Evolutionary conservation across 2,329 filamentous ascomycete genomes (phyloP).

Genomic region (Aspergillus sp.): DNA sequence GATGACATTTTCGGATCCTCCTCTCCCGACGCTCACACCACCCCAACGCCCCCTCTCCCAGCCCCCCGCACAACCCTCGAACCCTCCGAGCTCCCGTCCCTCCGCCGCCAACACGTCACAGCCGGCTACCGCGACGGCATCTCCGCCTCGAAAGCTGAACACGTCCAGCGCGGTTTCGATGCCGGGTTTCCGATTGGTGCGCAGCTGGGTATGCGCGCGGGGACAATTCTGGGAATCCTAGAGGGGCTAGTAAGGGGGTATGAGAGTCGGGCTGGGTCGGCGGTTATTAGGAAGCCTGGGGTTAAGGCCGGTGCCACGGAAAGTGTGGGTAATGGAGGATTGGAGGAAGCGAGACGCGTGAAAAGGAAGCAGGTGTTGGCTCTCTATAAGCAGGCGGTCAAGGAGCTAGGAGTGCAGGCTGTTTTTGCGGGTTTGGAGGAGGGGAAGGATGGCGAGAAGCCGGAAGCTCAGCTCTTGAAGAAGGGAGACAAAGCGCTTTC

Average conservation of each 20-base stretch:
- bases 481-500: slow-evolving; percentile 37
- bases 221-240: slow-evolving; percentile 75
- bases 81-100: slow-evolving; percentile 72
- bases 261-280: slow-evolving; percentile 31
- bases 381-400: slow-evolving; percentile 52
- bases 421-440: slow-evolving; percentile 59
- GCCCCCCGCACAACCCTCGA: slow-evolving; percentile 31
- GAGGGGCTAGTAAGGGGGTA: slow-evolving; percentile 65
- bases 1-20: slow-evolving; percentile 51
- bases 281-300: slow-evolving; percentile 33
- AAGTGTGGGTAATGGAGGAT: not conserved
- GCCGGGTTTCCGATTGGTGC: slow-evolving; percentile 86
- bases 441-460: slow-evolving; percentile 27
- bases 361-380: slow-evolving; percentile 39
- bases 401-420: slow-evolving; percentile 63
- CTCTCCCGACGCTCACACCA: slow-evolving; percentile 27
- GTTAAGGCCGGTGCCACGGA: slow-evolving; percentile 21
- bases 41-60: not conserved
- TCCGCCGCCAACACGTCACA: slow-evolving; percentile 77
- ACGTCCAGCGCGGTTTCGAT: slow-evolving; percentile 87
- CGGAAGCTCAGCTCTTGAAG: slow-evolving; percentile 33
- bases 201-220: slow-evolving; percentile 73
- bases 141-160: slow-evolving; percentile 71
- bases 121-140: slow-evolving; percentile 92
- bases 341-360: slow-evolving; percentile 30